phyloP scores from a whole-genome alignment of 345 rosid genomes.

The Cardamine occulta region DNA sequence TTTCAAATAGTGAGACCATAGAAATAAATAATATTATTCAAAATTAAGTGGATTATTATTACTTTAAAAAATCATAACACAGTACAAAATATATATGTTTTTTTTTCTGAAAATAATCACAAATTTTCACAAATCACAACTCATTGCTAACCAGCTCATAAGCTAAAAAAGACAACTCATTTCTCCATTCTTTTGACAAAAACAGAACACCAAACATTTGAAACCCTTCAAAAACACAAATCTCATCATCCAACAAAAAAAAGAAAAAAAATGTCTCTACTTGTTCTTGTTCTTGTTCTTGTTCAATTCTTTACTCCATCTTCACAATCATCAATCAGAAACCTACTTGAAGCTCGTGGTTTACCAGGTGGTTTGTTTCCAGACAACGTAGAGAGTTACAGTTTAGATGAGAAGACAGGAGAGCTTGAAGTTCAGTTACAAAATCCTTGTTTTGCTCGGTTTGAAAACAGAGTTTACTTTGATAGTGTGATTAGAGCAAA shows the following conservation, averaged over 20 bases:
- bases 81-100: background rate
- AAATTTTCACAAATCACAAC: constrained; percentile 20
- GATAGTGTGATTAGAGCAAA: constrained; percentile 75
- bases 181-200: constrained; percentile 44
- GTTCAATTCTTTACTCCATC: constrained; percentile 31
- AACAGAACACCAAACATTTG: constrained; percentile 42
- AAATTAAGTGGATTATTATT: constrained; percentile 9
- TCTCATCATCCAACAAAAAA: constrained; percentile 10
- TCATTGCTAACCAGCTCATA: constrained; percentile 47
- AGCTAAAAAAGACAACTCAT: constrained; percentile 41
- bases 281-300: constrained; percentile 43
- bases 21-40: constrained; percentile 10
- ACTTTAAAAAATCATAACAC: constrained; percentile 1
- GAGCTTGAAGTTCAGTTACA: constrained; percentile 67
- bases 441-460: constrained; percentile 74
- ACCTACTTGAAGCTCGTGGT: constrained; percentile 73
- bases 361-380: constrained; percentile 89
- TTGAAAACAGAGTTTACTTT: constrained; percentile 69
- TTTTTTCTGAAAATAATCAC: constrained; percentile 1
- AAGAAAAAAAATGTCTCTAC: constrained; percentile 45
- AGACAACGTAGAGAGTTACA: constrained; percentile 59
- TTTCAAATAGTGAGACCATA: constrained; percentile 29
- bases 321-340: constrained; percentile 51
- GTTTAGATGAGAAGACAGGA: constrained; percentile 55
- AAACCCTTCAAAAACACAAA: constrained; percentile 41